These are phyloP conservation scores for Alternaria gansuensis DNA, from an alignment of 2,329 filamentous ascomycete species.

Conservation along the genomic window DNA sequence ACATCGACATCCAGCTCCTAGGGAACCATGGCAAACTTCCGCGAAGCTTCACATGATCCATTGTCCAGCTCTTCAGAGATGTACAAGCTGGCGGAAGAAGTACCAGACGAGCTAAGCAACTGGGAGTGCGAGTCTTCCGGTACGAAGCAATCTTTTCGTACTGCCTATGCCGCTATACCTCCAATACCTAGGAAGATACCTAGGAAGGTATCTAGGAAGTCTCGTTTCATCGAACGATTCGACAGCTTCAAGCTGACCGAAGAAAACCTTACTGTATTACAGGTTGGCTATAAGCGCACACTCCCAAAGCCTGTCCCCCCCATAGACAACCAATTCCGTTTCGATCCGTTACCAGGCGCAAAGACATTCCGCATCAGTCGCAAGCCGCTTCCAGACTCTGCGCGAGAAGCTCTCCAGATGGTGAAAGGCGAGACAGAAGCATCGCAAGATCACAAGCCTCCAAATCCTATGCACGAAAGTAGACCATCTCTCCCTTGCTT, in stretches of 20 bases:
- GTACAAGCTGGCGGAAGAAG: not conserved
- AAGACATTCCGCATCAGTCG: not conserved
- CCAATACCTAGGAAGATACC: not conserved
- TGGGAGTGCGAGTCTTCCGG: not conserved
- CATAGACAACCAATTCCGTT: not conserved
- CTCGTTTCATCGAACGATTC: constrained; percentile 1
- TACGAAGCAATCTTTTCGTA: constrained; percentile 1
- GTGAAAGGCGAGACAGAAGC: not conserved
- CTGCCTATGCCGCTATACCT: not conserved
- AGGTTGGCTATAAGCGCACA: not conserved
- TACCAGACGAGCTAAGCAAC: not conserved
- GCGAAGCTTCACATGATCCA: not conserved
- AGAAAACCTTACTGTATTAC: not conserved
- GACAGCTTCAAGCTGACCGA: not conserved
- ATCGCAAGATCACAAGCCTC: not conserved
- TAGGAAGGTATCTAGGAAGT: not conserved
- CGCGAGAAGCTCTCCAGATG: not conserved
- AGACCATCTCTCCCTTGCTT: not conserved
- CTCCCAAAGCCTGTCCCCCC: not conserved
- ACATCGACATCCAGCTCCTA: not conserved
- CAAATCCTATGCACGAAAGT: not conserved
- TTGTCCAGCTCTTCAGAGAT: not conserved
- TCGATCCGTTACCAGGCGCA: not conserved
- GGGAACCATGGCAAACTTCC: not conserved
- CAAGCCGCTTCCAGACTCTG: constrained; percentile 6